These are phyloP conservation scores for Nothophoma quercina DNA, from an alignment of 2,329 filamentous ascomycete species.

Conservation along the genomic window DNA sequence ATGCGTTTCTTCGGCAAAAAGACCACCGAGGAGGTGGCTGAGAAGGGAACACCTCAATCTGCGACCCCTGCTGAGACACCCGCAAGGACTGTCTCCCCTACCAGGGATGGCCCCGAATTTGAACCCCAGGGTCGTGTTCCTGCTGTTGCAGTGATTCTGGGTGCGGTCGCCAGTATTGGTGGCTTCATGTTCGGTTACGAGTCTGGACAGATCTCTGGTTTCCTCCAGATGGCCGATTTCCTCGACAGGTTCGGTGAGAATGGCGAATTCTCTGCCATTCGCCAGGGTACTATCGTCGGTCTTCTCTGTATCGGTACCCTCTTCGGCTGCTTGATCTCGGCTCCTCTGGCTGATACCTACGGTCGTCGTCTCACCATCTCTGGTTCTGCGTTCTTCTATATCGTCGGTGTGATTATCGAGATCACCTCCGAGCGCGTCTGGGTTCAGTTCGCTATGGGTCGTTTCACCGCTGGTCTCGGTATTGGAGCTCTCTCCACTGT, in stretches of 20 bases:
- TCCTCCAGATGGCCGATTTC: slow-evolving; percentile 47
- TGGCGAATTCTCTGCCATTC: slow-evolving; percentile 42
- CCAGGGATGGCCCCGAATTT: slow-evolving; percentile 12
- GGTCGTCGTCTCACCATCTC: slow-evolving; percentile 70
- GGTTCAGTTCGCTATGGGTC: slow-evolving; percentile 70
- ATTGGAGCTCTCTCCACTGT: slow-evolving; percentile 71
- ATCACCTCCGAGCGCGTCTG: slow-evolving; percentile 65
- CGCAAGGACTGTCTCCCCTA: slow-evolving; percentile 31
- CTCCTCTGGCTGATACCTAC: slow-evolving; percentile 67
- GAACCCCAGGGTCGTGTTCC: slow-evolving; percentile 36
- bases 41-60: slow-evolving; percentile 37
- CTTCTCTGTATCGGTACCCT: slow-evolving; percentile 69
- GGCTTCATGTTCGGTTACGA: slow-evolving; percentile 48
- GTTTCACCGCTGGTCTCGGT: slow-evolving; percentile 69
- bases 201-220: slow-evolving; percentile 39
- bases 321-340: slow-evolving; percentile 68
- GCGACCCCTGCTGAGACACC: slow-evolving; percentile 36
- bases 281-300: slow-evolving; percentile 48
- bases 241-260: slow-evolving; percentile 43
- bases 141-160: slow-evolving; percentile 39
- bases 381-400: slow-evolving; percentile 67
- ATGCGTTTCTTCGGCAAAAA: slow-evolving; percentile 37
- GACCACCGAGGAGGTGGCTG: slow-evolving; percentile 22
- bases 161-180: slow-evolving; percentile 43
- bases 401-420: slow-evolving; percentile 70